These are phyloP conservation scores for Amniculicola lignicola DNA, from an alignment of 495 filamentous ascomycete species.

Conservation along the genomic window DNA sequence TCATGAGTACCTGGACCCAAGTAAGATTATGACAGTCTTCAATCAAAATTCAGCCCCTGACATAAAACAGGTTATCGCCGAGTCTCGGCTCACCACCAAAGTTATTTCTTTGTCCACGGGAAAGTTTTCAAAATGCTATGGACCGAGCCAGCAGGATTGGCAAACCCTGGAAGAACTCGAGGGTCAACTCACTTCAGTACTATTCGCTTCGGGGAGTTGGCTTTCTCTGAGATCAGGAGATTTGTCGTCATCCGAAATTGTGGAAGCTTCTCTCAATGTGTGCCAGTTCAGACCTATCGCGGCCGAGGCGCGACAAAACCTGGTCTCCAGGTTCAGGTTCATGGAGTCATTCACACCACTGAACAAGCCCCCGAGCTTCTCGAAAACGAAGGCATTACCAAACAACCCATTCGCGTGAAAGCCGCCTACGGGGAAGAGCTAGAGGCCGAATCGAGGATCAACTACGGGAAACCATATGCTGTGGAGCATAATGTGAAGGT, in stretches of 20 bases:
- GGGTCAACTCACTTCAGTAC: background rate
- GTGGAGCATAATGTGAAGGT: slow-evolving; percentile 31
- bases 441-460: slow-evolving; percentile 45
- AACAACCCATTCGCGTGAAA: slow-evolving; percentile 18
- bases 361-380: slow-evolving; percentile 8
- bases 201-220: background rate
- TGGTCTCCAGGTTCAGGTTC: background rate
- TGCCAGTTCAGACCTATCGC: background rate
- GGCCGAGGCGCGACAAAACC: background rate
- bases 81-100: background rate
- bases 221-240: background rate
- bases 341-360: background rate
- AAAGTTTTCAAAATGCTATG: slow-evolving; percentile 4
- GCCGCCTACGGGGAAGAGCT: slow-evolving; percentile 24
- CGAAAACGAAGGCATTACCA: slow-evolving; percentile 18
- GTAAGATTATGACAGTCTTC: background rate
- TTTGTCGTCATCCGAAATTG: background rate
- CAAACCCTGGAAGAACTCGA: background rate
- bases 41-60: background rate
- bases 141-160: background rate
- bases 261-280: background rate
- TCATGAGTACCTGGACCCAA: background rate
- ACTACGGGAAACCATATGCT: slow-evolving; percentile 50
- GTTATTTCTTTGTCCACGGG: background rate
- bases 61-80: background rate